Percentiles rank a stretch among this genome's conserved stretches.
phyloP scores from a whole-genome alignment of 2,329 filamentous ascomycete species.

The Parascedosporium putredinis region DNA sequence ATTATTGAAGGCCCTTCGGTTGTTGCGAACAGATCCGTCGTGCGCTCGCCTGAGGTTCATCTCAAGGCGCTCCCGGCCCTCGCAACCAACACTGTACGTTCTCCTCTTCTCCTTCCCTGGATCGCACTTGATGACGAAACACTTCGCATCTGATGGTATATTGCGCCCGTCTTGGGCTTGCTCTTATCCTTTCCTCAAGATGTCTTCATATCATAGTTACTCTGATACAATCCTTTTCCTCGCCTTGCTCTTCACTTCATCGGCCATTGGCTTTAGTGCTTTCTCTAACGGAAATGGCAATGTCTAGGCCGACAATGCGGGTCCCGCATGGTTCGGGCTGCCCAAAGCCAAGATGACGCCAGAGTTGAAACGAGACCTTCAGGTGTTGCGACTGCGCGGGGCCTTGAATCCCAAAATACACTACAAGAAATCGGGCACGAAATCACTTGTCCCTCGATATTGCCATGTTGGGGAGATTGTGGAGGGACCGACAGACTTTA shows the following conservation, averaged over 20 bases:
- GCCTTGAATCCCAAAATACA: slow-evolving; percentile 82
- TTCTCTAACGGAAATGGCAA: slow-evolving; percentile 15
- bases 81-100: background rate
- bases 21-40: background rate
- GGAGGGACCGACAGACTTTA: slow-evolving; percentile 83
- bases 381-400: slow-evolving; percentile 79
- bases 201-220: slow-evolving; percentile 60
- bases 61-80: too few species aligned
- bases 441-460: slow-evolving; percentile 58
- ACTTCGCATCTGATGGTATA: slow-evolving; percentile 16
- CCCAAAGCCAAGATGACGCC: slow-evolving; percentile 76
- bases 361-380: slow-evolving; percentile 78
- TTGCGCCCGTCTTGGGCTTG: slow-evolving; percentile 17
- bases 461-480: slow-evolving; percentile 84
- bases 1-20: background rate
- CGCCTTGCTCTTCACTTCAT: background rate
- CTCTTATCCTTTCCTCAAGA: slow-evolving; percentile 49
- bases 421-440: slow-evolving; percentile 59
- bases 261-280: background rate
- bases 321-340: slow-evolving; percentile 77
- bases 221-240: slow-evolving; percentile 48
- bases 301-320: slow-evolving; percentile 45
- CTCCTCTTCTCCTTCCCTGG: background rate
- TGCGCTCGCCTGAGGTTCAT: too few species aligned
- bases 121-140: slow-evolving; percentile 34